Conservation (phyloP, 805 yeast genomes). For the Schizosaccharomyces japonicus region DNA sequence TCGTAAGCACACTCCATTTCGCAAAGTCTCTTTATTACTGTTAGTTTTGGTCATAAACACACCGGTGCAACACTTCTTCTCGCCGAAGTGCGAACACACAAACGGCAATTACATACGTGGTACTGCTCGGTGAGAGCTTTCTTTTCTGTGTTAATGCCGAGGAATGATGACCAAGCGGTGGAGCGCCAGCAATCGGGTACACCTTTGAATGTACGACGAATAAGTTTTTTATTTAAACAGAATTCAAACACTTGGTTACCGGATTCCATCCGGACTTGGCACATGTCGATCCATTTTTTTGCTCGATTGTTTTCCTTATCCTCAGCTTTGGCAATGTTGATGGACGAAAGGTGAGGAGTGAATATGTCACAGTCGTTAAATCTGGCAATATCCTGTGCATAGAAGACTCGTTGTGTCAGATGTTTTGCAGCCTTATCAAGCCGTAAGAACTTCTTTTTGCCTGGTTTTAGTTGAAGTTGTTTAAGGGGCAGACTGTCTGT, state of each 20-base stretch:
- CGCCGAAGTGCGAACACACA: no score
- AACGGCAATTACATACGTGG: not conserved
- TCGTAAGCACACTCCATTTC: constrained; percentile 8
- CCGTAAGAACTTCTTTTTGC: not conserved
- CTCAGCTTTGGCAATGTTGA: not conserved
- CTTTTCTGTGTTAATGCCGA: not conserved
- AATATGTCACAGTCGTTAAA: not conserved
- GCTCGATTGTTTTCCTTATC: not conserved
- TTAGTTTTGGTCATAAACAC: not conserved
- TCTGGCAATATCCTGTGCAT: not conserved
- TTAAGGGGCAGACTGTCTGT: not conserved
- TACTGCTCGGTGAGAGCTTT: constrained; percentile 3
- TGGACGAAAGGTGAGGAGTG: not conserved
- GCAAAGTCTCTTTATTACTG: not conserved
- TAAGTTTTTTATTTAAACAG: not conserved
- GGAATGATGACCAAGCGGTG: constrained; percentile 10
- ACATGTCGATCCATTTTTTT: not conserved
- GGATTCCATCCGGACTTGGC: not conserved
- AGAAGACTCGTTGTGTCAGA: not conserved
- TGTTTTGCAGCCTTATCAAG: not conserved
- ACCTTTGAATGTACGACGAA: constrained; percentile 8
- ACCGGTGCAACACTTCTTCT: no score
- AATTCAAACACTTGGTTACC: not conserved
- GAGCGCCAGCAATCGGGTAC: constrained; percentile 9
- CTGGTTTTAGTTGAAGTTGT: not conserved